phyloP scores from a whole-genome alignment of 805 yeast genomes.

The Candida parachauliodes region DNA sequence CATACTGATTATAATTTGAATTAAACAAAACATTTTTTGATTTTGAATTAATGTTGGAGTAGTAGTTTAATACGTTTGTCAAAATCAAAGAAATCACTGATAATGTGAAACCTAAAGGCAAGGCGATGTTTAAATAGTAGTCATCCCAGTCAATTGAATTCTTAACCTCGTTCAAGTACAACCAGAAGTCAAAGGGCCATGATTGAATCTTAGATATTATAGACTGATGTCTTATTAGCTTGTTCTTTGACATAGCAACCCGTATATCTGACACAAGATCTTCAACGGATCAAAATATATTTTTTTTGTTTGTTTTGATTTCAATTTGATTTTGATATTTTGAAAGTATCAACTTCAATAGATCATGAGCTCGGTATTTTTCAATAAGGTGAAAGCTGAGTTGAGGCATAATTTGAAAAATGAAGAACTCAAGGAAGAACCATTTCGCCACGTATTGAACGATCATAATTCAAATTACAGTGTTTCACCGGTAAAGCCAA shows the following conservation, averaged over 20 bases:
- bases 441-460: not conserved
- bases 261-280: not conserved
- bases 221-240: slow-evolving; percentile 24
- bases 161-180: slow-evolving; percentile 33
- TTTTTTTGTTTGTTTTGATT: slow-evolving; percentile 1
- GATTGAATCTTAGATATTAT: slow-evolving; percentile 26
- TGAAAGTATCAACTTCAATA: no score
- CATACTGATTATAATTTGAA: slow-evolving; percentile 32
- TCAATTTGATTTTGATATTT: no score
- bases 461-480: not conserved
- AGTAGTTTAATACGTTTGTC: slow-evolving; percentile 16
- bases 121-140: slow-evolving; percentile 24
- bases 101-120: slow-evolving; percentile 25
- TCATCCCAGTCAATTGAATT: slow-evolving; percentile 43
- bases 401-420: not conserved
- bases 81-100: slow-evolving; percentile 14
- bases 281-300: no score
- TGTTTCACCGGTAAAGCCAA: slow-evolving; percentile 1
- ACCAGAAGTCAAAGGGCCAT: slow-evolving; percentile 36
- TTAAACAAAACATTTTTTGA: slow-evolving; percentile 32
- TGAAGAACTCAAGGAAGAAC: not conserved
- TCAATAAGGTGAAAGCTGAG: not conserved
- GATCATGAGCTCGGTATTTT: slow-evolving; percentile 1
- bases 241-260: slow-evolving; percentile 7
- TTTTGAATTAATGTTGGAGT: slow-evolving; percentile 21